Evolutionary conservation across 1,284 basidiomycete species (phyloP).

Genomic region (Hortiboletus rubellus): DNA sequence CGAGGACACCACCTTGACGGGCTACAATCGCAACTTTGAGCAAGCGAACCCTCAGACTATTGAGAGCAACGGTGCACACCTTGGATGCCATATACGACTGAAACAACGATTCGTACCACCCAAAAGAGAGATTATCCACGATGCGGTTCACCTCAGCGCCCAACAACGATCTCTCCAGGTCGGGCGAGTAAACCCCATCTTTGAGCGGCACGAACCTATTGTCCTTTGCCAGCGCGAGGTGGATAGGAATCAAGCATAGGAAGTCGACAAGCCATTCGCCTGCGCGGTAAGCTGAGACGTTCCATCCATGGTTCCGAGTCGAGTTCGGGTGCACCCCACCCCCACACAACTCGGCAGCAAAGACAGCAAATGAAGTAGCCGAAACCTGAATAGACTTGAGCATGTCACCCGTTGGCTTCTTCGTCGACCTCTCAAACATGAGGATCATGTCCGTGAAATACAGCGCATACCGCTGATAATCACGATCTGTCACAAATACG

Average conservation of each 20-base stretch:
- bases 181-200: conserved; percentile 52
- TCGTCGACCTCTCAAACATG: conserved; percentile 47
- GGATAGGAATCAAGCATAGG: conserved; percentile 64
- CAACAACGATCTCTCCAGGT: conserved; percentile 51
- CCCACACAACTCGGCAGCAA: conserved; percentile 17
- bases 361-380: conserved; percentile 22
- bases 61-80: conserved; percentile 30
- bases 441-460: conserved; percentile 50
- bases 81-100: conserved; percentile 61
- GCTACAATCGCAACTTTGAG: conserved; percentile 35
- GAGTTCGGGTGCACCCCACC: neutral
- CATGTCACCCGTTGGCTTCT: conserved; percentile 41
- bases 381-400: conserved; percentile 38
- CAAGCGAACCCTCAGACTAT: neutral
- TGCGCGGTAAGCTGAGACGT: conserved; percentile 41
- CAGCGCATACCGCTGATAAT: conserved; percentile 36
- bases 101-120: conserved; percentile 67
- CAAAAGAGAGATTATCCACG: conserved; percentile 55
- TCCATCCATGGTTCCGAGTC: conserved; percentile 16
- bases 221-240: conserved; percentile 56
- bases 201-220: conserved; percentile 62
- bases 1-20: conserved; percentile 63
- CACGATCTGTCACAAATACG: conserved; percentile 46
- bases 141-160: conserved; percentile 60
- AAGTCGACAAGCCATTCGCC: conserved; percentile 66